Evolutionary conservation across 2,329 filamentous ascomycete species (phyloP).

Genomic region (Didymella glomerata): DNA sequence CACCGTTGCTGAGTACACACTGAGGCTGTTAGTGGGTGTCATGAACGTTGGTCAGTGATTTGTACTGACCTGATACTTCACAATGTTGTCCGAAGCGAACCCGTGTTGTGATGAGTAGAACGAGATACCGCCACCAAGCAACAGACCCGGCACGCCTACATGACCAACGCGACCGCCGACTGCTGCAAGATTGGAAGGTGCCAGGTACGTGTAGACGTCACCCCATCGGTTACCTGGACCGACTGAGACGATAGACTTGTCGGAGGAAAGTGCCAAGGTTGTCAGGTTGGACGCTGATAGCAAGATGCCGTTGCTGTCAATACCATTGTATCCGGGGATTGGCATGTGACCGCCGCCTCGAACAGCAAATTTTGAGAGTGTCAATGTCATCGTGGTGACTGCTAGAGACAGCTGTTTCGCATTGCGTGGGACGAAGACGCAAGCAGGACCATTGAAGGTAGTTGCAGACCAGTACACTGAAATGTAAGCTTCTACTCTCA

Average conservation of each 20-base stretch:
- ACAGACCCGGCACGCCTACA: slow-evolving; percentile 43
- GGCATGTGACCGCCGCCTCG: slow-evolving; percentile 39
- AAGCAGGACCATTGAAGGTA: slow-evolving; percentile 26
- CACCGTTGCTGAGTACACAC: slow-evolving; percentile 39
- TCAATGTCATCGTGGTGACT: slow-evolving; percentile 25
- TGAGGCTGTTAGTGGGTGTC: slow-evolving; percentile 14
- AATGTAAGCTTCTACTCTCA: background rate
- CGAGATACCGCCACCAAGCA: slow-evolving; percentile 39
- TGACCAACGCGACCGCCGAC: slow-evolving; percentile 41
- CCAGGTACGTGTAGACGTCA: slow-evolving; percentile 40
- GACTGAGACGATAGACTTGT: slow-evolving; percentile 35
- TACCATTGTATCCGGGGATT: slow-evolving; percentile 28
- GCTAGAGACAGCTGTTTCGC: slow-evolving; percentile 31
- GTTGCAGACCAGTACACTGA: slow-evolving; percentile 26
- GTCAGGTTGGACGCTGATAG: slow-evolving; percentile 32
- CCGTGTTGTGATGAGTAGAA: slow-evolving; percentile 33
- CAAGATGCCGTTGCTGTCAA: slow-evolving; percentile 29
- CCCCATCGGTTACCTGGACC: slow-evolving; percentile 44
- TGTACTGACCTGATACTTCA: slow-evolving; percentile 35
- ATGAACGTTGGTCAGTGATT: background rate
- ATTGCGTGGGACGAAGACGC: slow-evolving; percentile 31
- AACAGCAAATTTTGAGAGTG: slow-evolving; percentile 29
- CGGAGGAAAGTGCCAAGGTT: slow-evolving; percentile 31
- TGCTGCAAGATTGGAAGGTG: slow-evolving; percentile 31
- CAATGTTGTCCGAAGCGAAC: slow-evolving; percentile 33